phyloP scores from a whole-genome alignment of 805 yeast genomes.

The Cyberlindnera nakhonratchasimensis region DNA sequence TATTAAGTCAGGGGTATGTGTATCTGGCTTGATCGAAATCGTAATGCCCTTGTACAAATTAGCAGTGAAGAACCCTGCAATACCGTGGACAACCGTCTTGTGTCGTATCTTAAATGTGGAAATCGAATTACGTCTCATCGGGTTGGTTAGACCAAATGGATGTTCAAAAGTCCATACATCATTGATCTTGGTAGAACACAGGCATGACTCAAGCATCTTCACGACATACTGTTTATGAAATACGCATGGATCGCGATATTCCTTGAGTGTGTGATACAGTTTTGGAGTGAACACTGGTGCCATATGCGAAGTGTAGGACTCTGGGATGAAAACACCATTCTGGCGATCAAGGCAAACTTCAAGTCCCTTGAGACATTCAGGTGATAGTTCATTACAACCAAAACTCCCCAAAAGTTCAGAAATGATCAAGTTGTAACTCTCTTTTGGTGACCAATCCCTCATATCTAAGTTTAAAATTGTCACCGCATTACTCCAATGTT shows the following conservation, averaged over 20 bases:
- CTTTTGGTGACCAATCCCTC: constrained; percentile 43
- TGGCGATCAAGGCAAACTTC: constrained; percentile 37
- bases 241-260: constrained; percentile 31
- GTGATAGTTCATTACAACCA: constrained; percentile 88
- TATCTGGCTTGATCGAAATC: constrained; percentile 49
- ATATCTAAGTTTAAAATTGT: constrained; percentile 56
- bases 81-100: constrained; percentile 62
- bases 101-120: constrained; percentile 43
- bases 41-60: constrained; percentile 55
- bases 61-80: constrained; percentile 74
- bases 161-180: constrained; percentile 63
- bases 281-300: constrained; percentile 67
- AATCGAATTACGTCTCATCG: constrained; percentile 33
- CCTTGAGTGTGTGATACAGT: constrained; percentile 37
- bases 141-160: constrained; percentile 54
- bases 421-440: constrained; percentile 54
- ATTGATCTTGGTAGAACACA: constrained; percentile 44
- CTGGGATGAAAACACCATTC: constrained; percentile 59
- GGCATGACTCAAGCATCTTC: constrained; percentile 38
- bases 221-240: constrained; percentile 47
- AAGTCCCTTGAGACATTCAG: constrained; percentile 63
- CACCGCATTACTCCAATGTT: constrained; percentile 52
- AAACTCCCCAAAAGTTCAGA: constrained; percentile 87
- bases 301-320: constrained; percentile 51
- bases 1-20: constrained; percentile 41